Evolutionary conservation across 73 alveolate genomes (phyloP).

Genomic region (Halteria grandinella): DNA sequence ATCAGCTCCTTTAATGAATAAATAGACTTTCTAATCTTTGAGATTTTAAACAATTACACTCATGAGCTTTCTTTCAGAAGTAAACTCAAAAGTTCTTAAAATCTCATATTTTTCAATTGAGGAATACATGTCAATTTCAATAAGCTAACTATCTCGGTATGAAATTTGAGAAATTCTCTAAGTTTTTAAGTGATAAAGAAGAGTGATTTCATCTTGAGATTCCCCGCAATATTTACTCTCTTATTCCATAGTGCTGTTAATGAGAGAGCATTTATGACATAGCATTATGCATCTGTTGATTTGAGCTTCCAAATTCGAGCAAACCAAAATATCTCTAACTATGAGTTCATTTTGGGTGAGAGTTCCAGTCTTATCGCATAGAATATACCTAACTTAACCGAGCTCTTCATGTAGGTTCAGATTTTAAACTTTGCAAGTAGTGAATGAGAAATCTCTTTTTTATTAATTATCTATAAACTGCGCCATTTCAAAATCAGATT

Average conservation of each 20-base stretch:
- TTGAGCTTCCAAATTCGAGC: not conserved
- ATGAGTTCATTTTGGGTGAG: conserved; percentile 40
- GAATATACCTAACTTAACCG: conserved; percentile 18
- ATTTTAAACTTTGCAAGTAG: conserved; percentile 43
- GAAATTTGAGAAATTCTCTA: too few relatives aligned
- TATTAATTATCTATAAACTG: too few relatives aligned
- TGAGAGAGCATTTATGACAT: conserved; percentile 25
- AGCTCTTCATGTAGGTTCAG: conserved; percentile 31
- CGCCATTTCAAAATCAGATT: conserved; percentile 5
- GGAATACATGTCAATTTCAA: too few relatives aligned
- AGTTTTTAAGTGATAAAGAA: too few relatives aligned
- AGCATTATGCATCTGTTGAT: conserved; percentile 20
- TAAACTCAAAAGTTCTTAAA: too few relatives aligned
- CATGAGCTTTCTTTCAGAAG: too few relatives aligned
- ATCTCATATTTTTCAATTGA: too few relatives aligned
- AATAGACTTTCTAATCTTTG: too few relatives aligned
- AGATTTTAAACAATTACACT: too few relatives aligned
- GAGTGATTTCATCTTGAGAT: conserved; percentile 36
- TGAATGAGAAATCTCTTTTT: too few relatives aligned
- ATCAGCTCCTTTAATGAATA: too few relatives aligned
- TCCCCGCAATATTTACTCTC: conserved; percentile 2
- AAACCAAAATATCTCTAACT: not conserved
- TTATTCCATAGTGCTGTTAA: not conserved
- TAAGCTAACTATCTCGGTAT: too few relatives aligned
- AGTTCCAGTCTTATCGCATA: conserved; percentile 58